phyloP scores from a whole-genome alignment of 164 flowering plant species.

The Piper longum region DNA sequence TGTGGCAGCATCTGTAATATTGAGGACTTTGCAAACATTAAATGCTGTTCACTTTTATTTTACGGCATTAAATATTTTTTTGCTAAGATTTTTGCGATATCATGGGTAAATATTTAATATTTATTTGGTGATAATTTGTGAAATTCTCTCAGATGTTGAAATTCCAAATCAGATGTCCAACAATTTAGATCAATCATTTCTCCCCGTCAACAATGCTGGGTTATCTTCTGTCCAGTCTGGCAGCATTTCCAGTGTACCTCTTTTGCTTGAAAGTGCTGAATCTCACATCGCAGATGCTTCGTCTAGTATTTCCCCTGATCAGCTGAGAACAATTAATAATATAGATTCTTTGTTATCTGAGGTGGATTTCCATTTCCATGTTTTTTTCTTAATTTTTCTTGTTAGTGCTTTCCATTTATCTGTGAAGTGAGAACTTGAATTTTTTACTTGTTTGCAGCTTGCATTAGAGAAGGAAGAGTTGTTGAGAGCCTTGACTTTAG shows the following conservation, averaged over 20 bases:
- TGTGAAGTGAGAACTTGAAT: neutral
- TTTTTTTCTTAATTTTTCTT: neutral
- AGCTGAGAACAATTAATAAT: constrained; percentile 57
- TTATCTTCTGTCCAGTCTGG: constrained; percentile 3
- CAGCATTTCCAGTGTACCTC: constrained; percentile 7
- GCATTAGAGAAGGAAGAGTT: constrained; percentile 80
- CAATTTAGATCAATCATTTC: neutral
- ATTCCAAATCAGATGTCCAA: neutral
- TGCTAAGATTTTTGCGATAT: no score
- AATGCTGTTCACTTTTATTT: no score
- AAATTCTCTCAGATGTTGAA: neutral
- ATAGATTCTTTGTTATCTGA: constrained; percentile 69
- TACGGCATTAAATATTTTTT: no score
- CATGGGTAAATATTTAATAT: no score
- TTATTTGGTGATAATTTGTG: neutral
- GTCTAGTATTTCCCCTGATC: constrained; percentile 56
- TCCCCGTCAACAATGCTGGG: constrained; percentile 4
- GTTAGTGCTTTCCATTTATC: neutral
- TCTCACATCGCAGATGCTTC: constrained; percentile 8
- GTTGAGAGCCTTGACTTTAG: constrained; percentile 40
- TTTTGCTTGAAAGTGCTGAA: neutral
- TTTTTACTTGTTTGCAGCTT: constrained; percentile 31
- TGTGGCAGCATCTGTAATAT: no score
- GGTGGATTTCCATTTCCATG: constrained; percentile 26
- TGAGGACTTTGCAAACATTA: no score